Percentiles rank a stretch among this genome's conserved stretches.
Conservation (phyloP, 2,329 filamentous ascomycete species). For the Penicillium sp. region DNA sequence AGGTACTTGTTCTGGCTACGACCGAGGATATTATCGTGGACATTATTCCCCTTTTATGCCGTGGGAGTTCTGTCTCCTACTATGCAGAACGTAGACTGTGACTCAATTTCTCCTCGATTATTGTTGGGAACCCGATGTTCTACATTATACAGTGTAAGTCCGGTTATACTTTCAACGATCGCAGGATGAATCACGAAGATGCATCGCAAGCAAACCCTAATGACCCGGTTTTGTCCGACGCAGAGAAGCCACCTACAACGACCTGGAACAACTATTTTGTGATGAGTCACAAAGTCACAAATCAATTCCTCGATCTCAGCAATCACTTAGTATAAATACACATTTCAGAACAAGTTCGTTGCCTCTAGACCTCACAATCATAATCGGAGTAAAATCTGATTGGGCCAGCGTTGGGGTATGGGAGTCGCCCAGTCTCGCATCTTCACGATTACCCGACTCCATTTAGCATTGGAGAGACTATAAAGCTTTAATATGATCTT, state of each 20-base stretch:
- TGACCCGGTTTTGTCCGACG: conserved; percentile 9
- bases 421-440: no score
- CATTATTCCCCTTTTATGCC: not conserved
- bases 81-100: conserved; percentile 11
- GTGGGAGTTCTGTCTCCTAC: conserved; percentile 7
- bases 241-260: not conserved
- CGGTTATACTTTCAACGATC: not conserved
- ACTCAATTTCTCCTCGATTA: not conserved
- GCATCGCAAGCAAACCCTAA: conserved; percentile 6
- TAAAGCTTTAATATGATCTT: no score
- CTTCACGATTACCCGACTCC: no score
- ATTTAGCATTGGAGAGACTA: no score
- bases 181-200: not conserved
- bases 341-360: not conserved
- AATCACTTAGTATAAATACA: not conserved
- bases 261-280: not conserved
- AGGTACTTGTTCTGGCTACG: not conserved
- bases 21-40: not conserved
- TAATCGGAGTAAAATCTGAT: not conserved
- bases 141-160: conserved; percentile 9
- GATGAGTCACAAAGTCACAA: not conserved
- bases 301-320: not conserved
- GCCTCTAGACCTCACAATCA: not conserved
- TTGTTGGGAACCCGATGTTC: conserved; percentile 1
- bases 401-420: not conserved